These are phyloP conservation scores for Fraxinus sp. DNA, from an alignment of 305 asterid species.

Conservation along the genomic window DNA sequence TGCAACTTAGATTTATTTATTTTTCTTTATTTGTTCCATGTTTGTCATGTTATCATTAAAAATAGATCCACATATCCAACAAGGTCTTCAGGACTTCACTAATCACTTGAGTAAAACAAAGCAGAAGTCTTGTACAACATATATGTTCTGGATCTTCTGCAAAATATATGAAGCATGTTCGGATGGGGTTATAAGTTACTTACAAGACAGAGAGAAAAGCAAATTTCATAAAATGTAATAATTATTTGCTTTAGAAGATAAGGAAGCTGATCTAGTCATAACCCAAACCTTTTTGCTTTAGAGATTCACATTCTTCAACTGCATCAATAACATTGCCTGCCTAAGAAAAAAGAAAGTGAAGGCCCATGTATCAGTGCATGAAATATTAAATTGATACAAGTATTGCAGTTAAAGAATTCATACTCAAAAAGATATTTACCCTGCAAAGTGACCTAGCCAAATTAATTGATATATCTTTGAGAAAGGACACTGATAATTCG, in stretches of 20 bases:
- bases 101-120: not conserved
- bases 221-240: not conserved
- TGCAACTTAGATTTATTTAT: not conserved
- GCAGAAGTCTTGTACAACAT: not conserved
- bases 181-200: not conserved
- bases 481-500: slow-evolving; percentile 45
- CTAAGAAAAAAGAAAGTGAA: slow-evolving; percentile 40
- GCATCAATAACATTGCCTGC: slow-evolving; percentile 73
- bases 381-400: not conserved
- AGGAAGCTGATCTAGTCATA: slow-evolving; percentile 22
- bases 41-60: not conserved
- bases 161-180: not conserved
- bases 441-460: slow-evolving; percentile 80
- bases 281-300: slow-evolving; percentile 67
- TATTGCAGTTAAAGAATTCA: slow-evolving; percentile 18
- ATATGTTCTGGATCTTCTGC: not conserved
- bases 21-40: not conserved
- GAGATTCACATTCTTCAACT: slow-evolving; percentile 65
- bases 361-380: slow-evolving; percentile 14
- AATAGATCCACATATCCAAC: not conserved
- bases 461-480: slow-evolving; percentile 61
- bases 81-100: slow-evolving; percentile 1
- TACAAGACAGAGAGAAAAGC: not conserved
- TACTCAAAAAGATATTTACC: slow-evolving; percentile 39
- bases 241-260: not conserved